A percentile compares a stretch with the other conserved stretches of the same genome.
These are phyloP conservation scores for Puccinia sorghi DNA, from an alignment of 1,284 basidiomycete species.

Conservation along the genomic window DNA sequence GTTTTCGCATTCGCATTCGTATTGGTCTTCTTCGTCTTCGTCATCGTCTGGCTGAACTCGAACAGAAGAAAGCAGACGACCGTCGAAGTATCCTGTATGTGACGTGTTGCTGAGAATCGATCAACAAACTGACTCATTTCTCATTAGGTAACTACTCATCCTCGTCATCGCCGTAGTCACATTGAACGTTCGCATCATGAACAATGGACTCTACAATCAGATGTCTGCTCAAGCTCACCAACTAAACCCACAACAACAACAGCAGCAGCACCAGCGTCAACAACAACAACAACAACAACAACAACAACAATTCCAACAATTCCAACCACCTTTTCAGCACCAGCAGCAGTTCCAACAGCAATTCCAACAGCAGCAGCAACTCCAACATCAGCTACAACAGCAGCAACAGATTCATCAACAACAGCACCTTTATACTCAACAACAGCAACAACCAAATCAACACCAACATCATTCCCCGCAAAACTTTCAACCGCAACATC, in stretches of 20 bases:
- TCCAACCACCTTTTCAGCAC: neutral
- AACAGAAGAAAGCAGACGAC: neutral
- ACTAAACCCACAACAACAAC: constrained; percentile 7
- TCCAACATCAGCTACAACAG: constrained; percentile 2
- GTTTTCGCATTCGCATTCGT: no score
- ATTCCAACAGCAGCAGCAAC: neutral
- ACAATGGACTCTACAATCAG: constrained; percentile 24
- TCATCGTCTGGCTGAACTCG: neutral
- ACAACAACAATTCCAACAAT: neutral
- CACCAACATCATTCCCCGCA: constrained; percentile 25
- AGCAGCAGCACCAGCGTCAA: neutral
- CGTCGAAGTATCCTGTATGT: neutral
- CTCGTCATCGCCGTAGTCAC: no score
- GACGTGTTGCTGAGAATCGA: neutral
- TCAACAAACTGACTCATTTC: neutral
- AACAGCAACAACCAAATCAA: constrained; percentile 19
- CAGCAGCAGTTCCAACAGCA: neutral
- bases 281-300: neutral
- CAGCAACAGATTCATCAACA: neutral
- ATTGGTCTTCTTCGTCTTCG: neutral
- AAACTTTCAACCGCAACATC: constrained; percentile 27
- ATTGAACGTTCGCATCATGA: constrained; percentile 8
- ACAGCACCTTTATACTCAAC: neutral
- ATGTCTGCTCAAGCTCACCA: constrained; percentile 9
- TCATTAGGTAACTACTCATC: neutral